Conservation (phyloP, 805 yeast species). For the Ogataea haglerorum region DNA sequence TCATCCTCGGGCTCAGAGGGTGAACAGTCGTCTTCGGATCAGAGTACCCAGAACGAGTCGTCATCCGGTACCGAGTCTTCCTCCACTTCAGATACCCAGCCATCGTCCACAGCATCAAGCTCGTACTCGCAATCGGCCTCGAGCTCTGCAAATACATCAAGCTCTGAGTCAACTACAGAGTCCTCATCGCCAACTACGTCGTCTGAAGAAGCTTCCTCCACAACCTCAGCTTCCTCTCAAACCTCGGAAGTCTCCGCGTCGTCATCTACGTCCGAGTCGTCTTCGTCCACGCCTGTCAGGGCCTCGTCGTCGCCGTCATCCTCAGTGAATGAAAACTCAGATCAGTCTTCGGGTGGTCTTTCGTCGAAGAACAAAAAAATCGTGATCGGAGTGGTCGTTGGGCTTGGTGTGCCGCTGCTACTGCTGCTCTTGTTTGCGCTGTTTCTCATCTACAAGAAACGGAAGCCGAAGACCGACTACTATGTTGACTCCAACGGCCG, state of each 20-base stretch:
- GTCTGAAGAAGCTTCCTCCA: conserved; percentile 3
- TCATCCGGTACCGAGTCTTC: background rate
- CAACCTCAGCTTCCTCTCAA: conserved; percentile 5
- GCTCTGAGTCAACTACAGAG: background rate
- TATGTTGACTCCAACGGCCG: conserved; percentile 35
- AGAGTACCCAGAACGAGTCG: background rate
- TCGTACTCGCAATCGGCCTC: conserved; percentile 2
- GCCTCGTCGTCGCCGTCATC: conserved; percentile 27
- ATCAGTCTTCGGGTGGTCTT: conserved; percentile 36
- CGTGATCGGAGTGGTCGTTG: conserved; percentile 67
- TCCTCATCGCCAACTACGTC: too few species aligned
- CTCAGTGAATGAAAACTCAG: conserved; percentile 9
- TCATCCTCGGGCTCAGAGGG: background rate
- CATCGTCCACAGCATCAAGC: conserved; percentile 4
- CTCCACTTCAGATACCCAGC: background rate
- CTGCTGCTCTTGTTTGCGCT: conserved; percentile 25
- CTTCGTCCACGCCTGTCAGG: conserved; percentile 8
- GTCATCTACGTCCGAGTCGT: conserved; percentile 7
- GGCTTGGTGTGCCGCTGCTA: conserved; percentile 65
- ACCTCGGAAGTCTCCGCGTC: conserved; percentile 5
- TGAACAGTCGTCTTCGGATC: background rate
- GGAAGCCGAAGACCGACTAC: conserved; percentile 20
- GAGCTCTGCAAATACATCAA: background rate
- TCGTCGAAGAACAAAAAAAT: conserved; percentile 48
- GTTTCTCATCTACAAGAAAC: conserved; percentile 18